Percentiles rank a stretch among this genome's conserved stretches.
These are phyloP conservation scores for Lichtheimia corymbifera DNA, from an alignment of 371 early-diverging fungal species.

Conservation along the genomic window DNA sequence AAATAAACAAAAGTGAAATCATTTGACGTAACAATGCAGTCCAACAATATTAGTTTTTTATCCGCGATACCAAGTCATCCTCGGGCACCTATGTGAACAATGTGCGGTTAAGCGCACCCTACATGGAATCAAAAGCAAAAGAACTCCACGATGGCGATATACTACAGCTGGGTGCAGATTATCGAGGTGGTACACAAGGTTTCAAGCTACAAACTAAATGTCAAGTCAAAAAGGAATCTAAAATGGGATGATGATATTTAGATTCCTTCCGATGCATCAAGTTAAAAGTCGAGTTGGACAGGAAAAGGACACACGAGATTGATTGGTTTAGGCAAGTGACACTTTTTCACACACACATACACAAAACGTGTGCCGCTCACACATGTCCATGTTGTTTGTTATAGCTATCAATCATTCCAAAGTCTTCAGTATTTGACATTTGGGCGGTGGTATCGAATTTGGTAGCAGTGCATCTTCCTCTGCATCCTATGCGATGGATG, in stretches of 20 bases:
- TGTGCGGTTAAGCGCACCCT: constrained; percentile 80
- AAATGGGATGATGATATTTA: constrained; percentile 12
- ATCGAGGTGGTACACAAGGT: constrained; percentile 12
- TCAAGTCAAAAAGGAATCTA: not conserved
- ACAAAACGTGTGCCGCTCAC: too few relatives aligned
- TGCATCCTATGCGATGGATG: too few relatives aligned
- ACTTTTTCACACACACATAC: too few relatives aligned
- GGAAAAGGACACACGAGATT: constrained; percentile 22
- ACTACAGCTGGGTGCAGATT: constrained; percentile 93
- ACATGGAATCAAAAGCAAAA: constrained; percentile 77
- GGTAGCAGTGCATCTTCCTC: not conserved
- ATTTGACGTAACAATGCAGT: not conserved
- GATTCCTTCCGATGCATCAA: constrained; percentile 72
- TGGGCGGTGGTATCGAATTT: not conserved
- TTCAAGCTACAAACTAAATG: not conserved
- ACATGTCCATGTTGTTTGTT: not conserved
- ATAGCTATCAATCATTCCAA: not conserved
- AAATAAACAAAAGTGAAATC: not conserved
- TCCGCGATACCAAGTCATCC: constrained; percentile 90
- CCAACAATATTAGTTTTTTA: constrained; percentile 61
- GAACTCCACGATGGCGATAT: constrained; percentile 87
- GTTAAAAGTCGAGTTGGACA: constrained; percentile 74
- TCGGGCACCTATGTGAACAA: constrained; percentile 96
- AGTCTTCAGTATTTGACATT: not conserved
- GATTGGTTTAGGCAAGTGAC: constrained; percentile 7